Base-by-base conservation (phyloP, 768 basidiomycete genomes). In the Boletus barrowsii region DNA sequence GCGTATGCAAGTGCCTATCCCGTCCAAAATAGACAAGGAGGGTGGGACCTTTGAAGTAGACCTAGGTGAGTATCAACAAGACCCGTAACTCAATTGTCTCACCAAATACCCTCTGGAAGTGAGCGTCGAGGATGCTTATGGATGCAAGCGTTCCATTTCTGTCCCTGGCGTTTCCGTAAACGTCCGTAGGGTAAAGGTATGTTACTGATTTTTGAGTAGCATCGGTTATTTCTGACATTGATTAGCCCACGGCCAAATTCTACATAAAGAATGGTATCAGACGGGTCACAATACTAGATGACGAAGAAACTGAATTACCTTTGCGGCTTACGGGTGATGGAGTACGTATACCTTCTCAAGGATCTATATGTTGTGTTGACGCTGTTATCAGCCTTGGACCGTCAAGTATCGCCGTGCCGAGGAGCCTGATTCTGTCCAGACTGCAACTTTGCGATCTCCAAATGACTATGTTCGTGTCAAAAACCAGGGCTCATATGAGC, bases 281-380 rank as follows among this genome's bases (percentile, higher is more conserved):
- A 8, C 76, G 75, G 42, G 72, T 86, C 9, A 81, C 83, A 6
- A 80, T 94, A 15, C 76, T 93, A 8, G 88, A 95, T 62, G 82
- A 86, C 41, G 87, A 92, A 54, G 72, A 74, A 37, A 86, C 86
- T 0, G 79, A 75, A 35, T 76, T 98, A 11, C 93, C 93, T 37
- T 72, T 98, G 40, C 82, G 94, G 26, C 73, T 99, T 48, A 95
- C 93, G 18, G 97, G 97, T 6, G 90, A 95, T 68, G 88, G 86
- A 45, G 95, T 96, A 71, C 57, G 86, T 74, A 4, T 15, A 18
- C 36, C 33, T 42, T n/a, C 40, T 10, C 7, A 35, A 29, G 20
- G 42, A 18, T 7, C 57, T 10, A 17, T 17, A n/a, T 42, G 47
- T 37, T 18, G 17, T 57, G 49, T 47, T 49, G 52, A 47, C 53